These are phyloP conservation scores for Phoma herbarum DNA, from an alignment of 2,329 filamentous ascomycete genomes.

Conservation along the genomic window DNA sequence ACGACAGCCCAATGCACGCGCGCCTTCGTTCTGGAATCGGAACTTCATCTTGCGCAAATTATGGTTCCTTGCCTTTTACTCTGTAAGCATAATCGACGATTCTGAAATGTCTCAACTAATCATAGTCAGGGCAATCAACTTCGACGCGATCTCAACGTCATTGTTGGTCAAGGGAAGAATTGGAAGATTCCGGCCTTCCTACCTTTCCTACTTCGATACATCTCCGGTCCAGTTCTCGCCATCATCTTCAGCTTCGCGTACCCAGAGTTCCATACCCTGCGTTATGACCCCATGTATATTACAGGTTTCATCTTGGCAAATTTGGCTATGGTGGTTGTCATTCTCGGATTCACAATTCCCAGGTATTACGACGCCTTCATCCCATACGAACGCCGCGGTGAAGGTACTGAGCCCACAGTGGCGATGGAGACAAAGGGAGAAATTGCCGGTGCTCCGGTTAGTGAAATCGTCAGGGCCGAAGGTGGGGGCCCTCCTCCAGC, in stretches of 20 bases:
- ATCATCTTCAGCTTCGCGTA: slow-evolving; percentile 50
- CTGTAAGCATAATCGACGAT: slow-evolving; percentile 52
- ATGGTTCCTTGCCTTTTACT: slow-evolving; percentile 66
- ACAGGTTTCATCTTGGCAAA: slow-evolving; percentile 45
- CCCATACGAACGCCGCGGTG: slow-evolving; percentile 56
- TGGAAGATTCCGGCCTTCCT: slow-evolving; percentile 65
- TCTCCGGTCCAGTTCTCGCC: slow-evolving; percentile 44
- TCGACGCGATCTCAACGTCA: slow-evolving; percentile 63
- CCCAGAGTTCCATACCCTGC: slow-evolving; percentile 43
- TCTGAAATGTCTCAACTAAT: not conserved
- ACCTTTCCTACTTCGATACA: slow-evolving; percentile 55
- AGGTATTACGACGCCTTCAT: slow-evolving; percentile 65
- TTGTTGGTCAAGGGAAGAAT: slow-evolving; percentile 64
- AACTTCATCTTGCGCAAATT: slow-evolving; percentile 54
- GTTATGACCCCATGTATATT: slow-evolving; percentile 50
- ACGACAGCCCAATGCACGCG: slow-evolving; percentile 54
- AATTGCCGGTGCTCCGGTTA: slow-evolving; percentile 29
- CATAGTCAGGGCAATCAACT: slow-evolving; percentile 64
- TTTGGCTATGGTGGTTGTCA: slow-evolving; percentile 56
- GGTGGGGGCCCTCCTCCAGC: slow-evolving; percentile 2
- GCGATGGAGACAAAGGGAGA: slow-evolving; percentile 42
- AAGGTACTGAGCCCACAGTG: slow-evolving; percentile 54
- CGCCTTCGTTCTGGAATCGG: slow-evolving; percentile 55
- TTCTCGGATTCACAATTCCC: slow-evolving; percentile 61
- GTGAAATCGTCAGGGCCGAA: slow-evolving; percentile 10